phyloP scores from a whole-genome alignment of 2,329 filamentous ascomycete genomes.

The Huntiella moniliformis region DNA sequence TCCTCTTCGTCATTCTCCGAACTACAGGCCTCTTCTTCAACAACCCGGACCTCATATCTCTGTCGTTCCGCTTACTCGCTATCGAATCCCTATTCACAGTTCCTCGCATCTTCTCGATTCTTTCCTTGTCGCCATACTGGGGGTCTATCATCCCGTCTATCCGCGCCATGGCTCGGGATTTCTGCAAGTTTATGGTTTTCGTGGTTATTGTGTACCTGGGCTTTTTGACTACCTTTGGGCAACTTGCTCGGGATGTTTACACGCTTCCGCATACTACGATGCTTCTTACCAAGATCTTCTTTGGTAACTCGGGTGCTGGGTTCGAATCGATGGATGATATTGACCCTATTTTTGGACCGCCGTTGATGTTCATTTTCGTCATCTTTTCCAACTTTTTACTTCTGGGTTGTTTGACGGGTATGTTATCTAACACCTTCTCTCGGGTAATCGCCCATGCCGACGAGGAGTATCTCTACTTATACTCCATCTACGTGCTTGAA shows the following conservation, averaged over 20 bases:
- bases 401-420: conserved; percentile 59
- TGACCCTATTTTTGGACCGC: conserved; percentile 38
- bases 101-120: conserved; percentile 69
- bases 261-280: conserved; percentile 50
- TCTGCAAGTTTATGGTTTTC: conserved; percentile 65
- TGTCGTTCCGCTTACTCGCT: conserved; percentile 75
- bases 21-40: conserved; percentile 43
- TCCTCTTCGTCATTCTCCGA: conserved; percentile 54
- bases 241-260: conserved; percentile 54
- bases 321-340: conserved; percentile 49
- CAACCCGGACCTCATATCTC: conserved; percentile 46
- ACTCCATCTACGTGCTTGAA: conserved; percentile 44
- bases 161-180: conserved; percentile 88
- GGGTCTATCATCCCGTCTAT: conserved; percentile 76
- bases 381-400: conserved; percentile 61
- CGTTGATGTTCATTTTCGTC: conserved; percentile 54
- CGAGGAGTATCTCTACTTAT: conserved; percentile 67
- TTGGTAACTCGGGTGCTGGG: conserved; percentile 56
- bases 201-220: conserved; percentile 70
- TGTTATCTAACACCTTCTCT: conserved; percentile 58
- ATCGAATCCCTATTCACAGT: conserved; percentile 81
- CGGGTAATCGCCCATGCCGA: conserved; percentile 43
- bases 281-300: conserved; percentile 65
- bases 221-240: conserved; percentile 72
- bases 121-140: conserved; percentile 79